These are phyloP conservation scores for Pachyrhizus erosus DNA, from an alignment of 306 rosid species.

Conservation along the genomic window DNA sequence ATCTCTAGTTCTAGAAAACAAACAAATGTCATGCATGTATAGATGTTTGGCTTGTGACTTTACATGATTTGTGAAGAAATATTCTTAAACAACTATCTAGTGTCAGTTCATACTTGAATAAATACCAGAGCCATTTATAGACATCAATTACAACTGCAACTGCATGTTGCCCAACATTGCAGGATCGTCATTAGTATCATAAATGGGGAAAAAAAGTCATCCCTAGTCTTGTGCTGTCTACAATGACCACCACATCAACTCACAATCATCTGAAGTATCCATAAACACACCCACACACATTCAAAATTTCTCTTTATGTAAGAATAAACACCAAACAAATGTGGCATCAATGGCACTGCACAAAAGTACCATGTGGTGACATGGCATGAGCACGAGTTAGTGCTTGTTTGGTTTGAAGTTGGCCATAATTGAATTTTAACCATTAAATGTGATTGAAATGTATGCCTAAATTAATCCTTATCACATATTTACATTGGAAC, in stretches of 20 bases:
- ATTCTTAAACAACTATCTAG: slow-evolving; percentile 11
- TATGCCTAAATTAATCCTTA: background rate
- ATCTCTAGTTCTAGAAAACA: background rate
- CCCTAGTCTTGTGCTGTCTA: background rate
- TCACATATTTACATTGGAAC: background rate
- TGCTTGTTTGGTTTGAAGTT: background rate
- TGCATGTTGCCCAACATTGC: background rate
- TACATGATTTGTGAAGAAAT: background rate
- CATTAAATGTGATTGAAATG: background rate
- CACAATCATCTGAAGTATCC: background rate
- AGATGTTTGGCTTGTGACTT: slow-evolving; percentile 14
- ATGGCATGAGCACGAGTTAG: background rate
- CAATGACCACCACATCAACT: background rate
- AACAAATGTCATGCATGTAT: background rate
- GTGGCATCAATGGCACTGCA: background rate
- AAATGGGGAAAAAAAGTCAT: background rate
- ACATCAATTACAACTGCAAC: background rate
- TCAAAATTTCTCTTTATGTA: background rate
- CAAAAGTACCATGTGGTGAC: background rate
- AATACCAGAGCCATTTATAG: background rate
- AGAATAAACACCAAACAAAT: background rate
- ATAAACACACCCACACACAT: background rate
- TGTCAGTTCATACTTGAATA: slow-evolving; percentile 6
- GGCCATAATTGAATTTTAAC: background rate
- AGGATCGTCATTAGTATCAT: background rate